Conservation (phyloP, 2,329 filamentous ascomycete species). For the Sporothrix pseudoabietina region DNA sequence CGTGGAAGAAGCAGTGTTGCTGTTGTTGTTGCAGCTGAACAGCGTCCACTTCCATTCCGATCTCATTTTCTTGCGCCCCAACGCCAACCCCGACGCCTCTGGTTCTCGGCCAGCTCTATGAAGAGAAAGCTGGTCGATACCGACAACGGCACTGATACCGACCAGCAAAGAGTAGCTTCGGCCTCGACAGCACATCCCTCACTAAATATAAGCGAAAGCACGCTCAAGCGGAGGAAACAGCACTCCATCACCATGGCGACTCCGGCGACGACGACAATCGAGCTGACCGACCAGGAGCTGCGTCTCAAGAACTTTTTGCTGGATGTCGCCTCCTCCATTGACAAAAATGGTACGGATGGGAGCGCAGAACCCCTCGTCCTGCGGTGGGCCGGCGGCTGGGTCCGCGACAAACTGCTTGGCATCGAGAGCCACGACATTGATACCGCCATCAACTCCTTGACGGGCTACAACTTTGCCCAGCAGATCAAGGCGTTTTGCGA, state of each 20-base stretch:
- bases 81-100: not conserved
- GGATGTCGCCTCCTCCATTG: constrained; percentile 74
- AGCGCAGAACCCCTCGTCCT: constrained; percentile 59
- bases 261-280: constrained; percentile 38
- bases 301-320: constrained; percentile 76
- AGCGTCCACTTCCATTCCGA: not conserved
- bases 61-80: not conserved
- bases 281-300: constrained; percentile 69
- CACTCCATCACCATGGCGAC: not conserved
- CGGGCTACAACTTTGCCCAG: constrained; percentile 73
- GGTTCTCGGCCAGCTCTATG: constrained; percentile 29
- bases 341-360: constrained; percentile 40
- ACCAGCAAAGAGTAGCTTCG: not conserved
- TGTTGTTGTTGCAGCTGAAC: not conserved
- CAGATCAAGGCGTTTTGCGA: constrained; percentile 70
- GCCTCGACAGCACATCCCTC: not conserved
- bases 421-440: constrained; percentile 78
- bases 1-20: not conserved
- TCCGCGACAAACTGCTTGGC: constrained; percentile 78
- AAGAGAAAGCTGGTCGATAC: constrained; percentile 33
- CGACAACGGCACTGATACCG: not conserved
- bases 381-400: constrained; percentile 85
- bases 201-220: not conserved
- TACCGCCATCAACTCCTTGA: constrained; percentile 83
- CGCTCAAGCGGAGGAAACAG: constrained; percentile 25